Base-by-base conservation (phyloP, 306 rosid genomes). In the Prunus kanzakura region DNA sequence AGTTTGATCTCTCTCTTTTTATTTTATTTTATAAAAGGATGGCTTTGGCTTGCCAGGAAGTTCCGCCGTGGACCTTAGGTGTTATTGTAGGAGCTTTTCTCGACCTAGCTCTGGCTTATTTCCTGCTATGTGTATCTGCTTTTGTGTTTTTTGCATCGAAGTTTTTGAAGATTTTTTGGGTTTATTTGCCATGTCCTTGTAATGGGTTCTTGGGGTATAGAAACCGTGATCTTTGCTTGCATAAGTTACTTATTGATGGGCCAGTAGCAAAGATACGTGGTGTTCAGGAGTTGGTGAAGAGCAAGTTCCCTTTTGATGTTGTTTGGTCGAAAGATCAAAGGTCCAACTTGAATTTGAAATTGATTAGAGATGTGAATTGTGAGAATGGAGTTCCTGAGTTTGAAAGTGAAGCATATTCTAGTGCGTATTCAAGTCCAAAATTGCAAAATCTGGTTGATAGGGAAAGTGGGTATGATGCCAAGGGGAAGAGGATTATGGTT, bases 141-240 rank as follows among this genome's bases (percentile, higher is more conserved):
- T 45, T 81, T 80, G 77, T 79, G 76, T 91, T 87, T 82, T 72
- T 93, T 32, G 85, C 84, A 4, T 84, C 87, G 4, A 89, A 84
- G 66, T 69, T 86, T 15, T 79, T 85, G 72, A 32, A 78, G 51
- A 1, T 89, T 69, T 57, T 86, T 18, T 91, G 97, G 60, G 52
- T 87, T 56, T 56, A 20, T 64, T 71, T 93, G 63, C 99, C 96
- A 6, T 93, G 99, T 73, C 94, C 96, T 64, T 96, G 99, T 82
- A 80, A 79, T 64, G 97, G 96, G 23, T 23, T 86, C 67, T 87
- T 91, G 16, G 98, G 98, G 63, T 87, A 25, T 79, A 82, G 66
- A 72, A 86, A 85, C 69, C 66, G 77, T 43, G 60, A 82, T 70
- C 73, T 88, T 47, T 96, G 99, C 80, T 75, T 87, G 52, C 87